Evolutionary conservation across 2,329 filamentous ascomycete species (phyloP).

Genomic region (Knufia fluminis): DNA sequence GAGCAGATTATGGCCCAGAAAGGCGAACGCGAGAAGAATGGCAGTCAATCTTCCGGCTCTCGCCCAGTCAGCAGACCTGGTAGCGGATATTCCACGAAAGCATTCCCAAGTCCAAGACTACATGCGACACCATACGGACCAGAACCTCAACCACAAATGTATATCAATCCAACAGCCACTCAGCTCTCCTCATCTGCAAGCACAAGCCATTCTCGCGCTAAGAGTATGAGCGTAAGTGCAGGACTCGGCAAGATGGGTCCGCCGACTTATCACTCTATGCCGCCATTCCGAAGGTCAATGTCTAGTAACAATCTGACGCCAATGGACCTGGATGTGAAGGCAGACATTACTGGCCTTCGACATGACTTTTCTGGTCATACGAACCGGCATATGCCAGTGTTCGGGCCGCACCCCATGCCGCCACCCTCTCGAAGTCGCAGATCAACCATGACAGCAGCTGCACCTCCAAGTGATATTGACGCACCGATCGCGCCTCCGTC

Average conservation of each 20-base stretch:
- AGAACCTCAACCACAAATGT: conserved; percentile 21
- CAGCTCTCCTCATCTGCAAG: conserved; percentile 21
- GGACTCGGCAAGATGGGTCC: conserved; percentile 10
- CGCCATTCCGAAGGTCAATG: conserved; percentile 13
- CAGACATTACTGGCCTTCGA: conserved; percentile 5
- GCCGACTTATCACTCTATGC: conserved; percentile 10
- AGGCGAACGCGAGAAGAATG: conserved; percentile 18
- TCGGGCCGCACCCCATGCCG: conserved; percentile 4
- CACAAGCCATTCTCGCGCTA: conserved; percentile 15
- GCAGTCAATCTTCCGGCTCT: conserved; percentile 11
- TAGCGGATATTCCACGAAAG: conserved; percentile 19
- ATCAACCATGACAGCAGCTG: conserved; percentile 4
- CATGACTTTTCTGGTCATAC: not conserved
- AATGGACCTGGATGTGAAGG: conserved; percentile 17
- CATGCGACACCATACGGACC: conserved; percentile 11
- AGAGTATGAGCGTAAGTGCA: conserved; percentile 16
- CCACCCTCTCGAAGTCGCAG: conserved; percentile 2
- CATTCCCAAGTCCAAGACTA: conserved; percentile 18
- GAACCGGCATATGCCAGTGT: not conserved
- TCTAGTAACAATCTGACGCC: conserved; percentile 16
- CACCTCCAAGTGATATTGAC: not conserved
- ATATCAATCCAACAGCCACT: conserved; percentile 23
- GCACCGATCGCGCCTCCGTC: conserved; percentile 18
- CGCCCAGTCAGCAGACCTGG: conserved; percentile 20
- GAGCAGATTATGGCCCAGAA: conserved; percentile 24